These are phyloP conservation scores for Marasmius fiardii DNA, from an alignment of 1,284 basidiomycete genomes.

Conservation along the genomic window DNA sequence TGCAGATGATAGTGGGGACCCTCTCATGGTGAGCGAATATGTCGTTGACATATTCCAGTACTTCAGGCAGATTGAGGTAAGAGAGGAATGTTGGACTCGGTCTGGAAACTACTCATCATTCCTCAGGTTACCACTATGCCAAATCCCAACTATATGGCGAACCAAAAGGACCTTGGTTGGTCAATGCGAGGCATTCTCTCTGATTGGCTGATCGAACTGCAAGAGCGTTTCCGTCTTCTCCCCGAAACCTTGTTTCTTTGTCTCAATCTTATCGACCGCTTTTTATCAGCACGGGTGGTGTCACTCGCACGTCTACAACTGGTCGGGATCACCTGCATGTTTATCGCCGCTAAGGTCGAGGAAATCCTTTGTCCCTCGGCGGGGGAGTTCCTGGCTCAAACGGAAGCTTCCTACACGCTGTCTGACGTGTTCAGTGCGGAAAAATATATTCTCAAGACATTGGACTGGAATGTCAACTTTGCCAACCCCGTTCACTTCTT, in stretches of 20 bases:
- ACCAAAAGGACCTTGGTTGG: slow-evolving; percentile 90
- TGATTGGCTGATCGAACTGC: slow-evolving; percentile 98
- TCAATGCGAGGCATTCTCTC: slow-evolving; percentile 92
- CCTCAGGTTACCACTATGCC: slow-evolving; percentile 77
- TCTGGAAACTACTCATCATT: slow-evolving; percentile 6
- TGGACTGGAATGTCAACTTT: slow-evolving; percentile 91
- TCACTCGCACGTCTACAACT: slow-evolving; percentile 93
- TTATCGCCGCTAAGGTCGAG: slow-evolving; percentile 94
- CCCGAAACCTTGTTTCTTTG: slow-evolving; percentile 96
- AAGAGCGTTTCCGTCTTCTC: slow-evolving; percentile 89
- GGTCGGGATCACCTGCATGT: slow-evolving; percentile 92
- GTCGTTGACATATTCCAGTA: slow-evolving; percentile 94
- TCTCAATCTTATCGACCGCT: slow-evolving; percentile 95
- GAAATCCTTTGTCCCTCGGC: slow-evolving; percentile 93
- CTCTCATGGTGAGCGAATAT: slow-evolving; percentile 96
- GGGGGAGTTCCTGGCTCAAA: slow-evolving; percentile 83
- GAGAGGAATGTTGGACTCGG: slow-evolving; percentile 13
- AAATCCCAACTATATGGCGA: slow-evolving; percentile 87
- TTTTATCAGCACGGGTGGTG: slow-evolving; percentile 87
- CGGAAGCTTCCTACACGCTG: slow-evolving; percentile 85
- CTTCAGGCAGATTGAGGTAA: slow-evolving; percentile 74
- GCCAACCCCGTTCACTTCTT: slow-evolving; percentile 95
- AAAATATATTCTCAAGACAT: slow-evolving; percentile 87
- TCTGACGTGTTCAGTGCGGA: slow-evolving; percentile 93
- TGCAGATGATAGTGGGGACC: slow-evolving; percentile 91